A percentile compares a stretch with the other conserved stretches of the same genome.
Conservation (phyloP, 352 stramenopile species). For the Globisporangium okanoganense region DNA sequence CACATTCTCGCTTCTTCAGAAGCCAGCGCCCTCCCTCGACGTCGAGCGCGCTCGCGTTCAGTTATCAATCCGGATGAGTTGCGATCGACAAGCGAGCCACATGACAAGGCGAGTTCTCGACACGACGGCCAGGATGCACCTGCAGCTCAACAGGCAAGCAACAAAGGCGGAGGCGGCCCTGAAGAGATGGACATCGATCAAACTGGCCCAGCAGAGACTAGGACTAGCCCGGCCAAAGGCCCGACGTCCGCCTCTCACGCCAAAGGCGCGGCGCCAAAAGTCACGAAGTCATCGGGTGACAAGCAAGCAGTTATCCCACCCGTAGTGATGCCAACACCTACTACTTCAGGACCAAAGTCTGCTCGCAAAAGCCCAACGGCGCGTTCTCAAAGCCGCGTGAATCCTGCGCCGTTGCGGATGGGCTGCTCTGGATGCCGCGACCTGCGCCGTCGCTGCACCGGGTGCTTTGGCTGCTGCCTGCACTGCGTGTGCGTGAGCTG, state of each 20-base stretch:
- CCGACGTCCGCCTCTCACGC: not conserved
- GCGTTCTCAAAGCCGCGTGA: slow-evolving; percentile 13
- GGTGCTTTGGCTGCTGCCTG: slow-evolving; percentile 58
- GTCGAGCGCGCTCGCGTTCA: slow-evolving; percentile 12
- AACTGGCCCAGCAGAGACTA: not conserved
- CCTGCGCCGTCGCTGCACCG: slow-evolving; percentile 50
- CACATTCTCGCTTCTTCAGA: not conserved
- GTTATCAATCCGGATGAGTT: slow-evolving; percentile 6
- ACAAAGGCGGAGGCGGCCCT: not conserved
- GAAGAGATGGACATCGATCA: slow-evolving; percentile 7
- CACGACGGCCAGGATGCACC: not conserved
- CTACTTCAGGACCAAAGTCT: not conserved
- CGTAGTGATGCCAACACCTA: not conserved
- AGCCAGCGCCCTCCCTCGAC: not conserved
- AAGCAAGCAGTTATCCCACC: not conserved
- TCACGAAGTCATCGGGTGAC: not conserved
- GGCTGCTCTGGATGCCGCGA: slow-evolving; percentile 64
- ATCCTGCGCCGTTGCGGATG: slow-evolving; percentile 41
- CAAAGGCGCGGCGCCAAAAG: slow-evolving; percentile 2
- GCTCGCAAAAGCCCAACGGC: slow-evolving; percentile 7
- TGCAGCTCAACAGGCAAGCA: not conserved
- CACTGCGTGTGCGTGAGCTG: slow-evolving; percentile 73
- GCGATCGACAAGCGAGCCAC: not conserved
- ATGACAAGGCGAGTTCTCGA: not conserved
- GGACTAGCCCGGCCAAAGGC: not conserved